Evolutionary conservation across 2,329 filamentous ascomycete species (phyloP).

Genomic region (Diaporthe destruens): DNA sequence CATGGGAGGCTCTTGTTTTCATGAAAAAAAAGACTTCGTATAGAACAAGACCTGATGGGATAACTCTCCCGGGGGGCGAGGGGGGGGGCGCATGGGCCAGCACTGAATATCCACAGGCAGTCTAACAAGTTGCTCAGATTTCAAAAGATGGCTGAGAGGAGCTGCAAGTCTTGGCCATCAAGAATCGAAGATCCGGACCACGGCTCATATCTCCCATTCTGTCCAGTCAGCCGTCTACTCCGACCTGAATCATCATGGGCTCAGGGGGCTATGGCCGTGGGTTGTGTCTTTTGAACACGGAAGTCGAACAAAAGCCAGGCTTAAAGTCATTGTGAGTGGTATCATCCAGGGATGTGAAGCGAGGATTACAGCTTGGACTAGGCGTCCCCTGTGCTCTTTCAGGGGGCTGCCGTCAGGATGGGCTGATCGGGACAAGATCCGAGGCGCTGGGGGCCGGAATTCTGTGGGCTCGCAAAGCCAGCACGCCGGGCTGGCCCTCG

Average conservation of each 20-base stretch:
- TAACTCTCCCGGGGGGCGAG: no score
- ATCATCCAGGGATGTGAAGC: neutral
- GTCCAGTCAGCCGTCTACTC: neutral
- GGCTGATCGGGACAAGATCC: conserved; percentile 41
- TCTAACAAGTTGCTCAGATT: neutral
- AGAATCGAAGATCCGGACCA: neutral
- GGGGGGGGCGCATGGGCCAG: no score
- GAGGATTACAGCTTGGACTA: conserved; percentile 16
- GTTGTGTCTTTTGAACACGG: neutral
- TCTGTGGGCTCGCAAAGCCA: conserved; percentile 32
- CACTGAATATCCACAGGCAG: neutral
- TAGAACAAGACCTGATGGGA: neutral
- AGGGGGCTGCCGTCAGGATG: conserved; percentile 28
- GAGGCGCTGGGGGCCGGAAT: conserved; percentile 32
- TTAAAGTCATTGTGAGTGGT: neutral
- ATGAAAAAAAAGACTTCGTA: neutral
- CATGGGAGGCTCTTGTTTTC: neutral
- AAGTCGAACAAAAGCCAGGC: no score
- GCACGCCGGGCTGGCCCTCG: conserved; percentile 13
- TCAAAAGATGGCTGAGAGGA: neutral
- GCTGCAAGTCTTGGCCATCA: neutral
- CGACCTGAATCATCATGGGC: neutral
- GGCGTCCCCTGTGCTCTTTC: neutral
- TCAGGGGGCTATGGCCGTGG: neutral
- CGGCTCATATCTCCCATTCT: neutral